Evolutionary conservation across 805 yeast species (phyloP).

Genomic region (Teunomyces pallodes): DNA sequence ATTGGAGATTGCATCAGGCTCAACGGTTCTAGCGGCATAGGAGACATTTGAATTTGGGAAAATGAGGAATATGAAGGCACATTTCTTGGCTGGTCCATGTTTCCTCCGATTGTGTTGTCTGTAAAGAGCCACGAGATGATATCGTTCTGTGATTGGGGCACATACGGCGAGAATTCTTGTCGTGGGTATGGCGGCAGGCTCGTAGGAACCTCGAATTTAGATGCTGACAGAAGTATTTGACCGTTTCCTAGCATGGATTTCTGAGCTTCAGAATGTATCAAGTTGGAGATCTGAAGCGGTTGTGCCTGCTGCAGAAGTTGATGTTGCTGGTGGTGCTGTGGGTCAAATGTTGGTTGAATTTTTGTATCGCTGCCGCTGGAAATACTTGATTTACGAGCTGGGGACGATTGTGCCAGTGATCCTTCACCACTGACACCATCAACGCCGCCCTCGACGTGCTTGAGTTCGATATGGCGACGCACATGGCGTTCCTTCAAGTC

Average conservation of each 20-base stretch:
- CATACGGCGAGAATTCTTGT: not conserved
- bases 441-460: not conserved
- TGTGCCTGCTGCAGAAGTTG: not conserved
- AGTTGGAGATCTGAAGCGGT: slow-evolving; percentile 9
- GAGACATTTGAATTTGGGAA: not conserved
- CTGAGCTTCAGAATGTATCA: slow-evolving; percentile 13
- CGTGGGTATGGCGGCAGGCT: not conserved
- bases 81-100: not conserved
- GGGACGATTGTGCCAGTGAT: not conserved
- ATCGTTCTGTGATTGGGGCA: slow-evolving; percentile 34
- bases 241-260: not conserved
- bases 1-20: not conserved
- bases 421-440: not conserved
- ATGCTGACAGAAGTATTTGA: not conserved
- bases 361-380: not conserved
- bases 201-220: not conserved
- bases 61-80: not conserved
- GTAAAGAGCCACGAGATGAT: slow-evolving; percentile 41
- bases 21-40: not conserved
- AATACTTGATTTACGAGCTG: not conserved
- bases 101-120: slow-evolving; percentile 12
- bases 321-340: not conserved
- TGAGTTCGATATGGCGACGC: slow-evolving; percentile 24
- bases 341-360: not conserved
- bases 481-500: slow-evolving; percentile 49